Percentiles rank a stretch among this genome's conserved stretches.
Conservation (phyloP, 2,329 filamentous ascomycete species). For the Elsinoe necatrix region DNA sequence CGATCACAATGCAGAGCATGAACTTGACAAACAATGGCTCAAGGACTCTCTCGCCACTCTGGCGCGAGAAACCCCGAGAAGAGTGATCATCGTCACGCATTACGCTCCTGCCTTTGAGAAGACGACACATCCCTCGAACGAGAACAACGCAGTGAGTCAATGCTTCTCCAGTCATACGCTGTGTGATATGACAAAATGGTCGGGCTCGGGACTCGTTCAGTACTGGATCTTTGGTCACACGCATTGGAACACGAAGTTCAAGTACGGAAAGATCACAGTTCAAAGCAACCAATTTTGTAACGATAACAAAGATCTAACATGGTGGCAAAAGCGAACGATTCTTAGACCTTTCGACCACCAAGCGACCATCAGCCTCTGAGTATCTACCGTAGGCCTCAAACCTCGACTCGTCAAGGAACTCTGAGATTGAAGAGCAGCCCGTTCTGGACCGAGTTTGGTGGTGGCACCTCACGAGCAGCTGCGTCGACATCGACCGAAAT, state of each 20-base stretch:
- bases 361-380: constrained; percentile 14
- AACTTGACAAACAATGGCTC: constrained; percentile 44
- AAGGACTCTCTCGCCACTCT: constrained; percentile 29
- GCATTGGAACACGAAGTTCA: constrained; percentile 35
- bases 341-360: constrained; percentile 20
- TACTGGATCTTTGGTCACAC: constrained; percentile 43
- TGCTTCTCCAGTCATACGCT: constrained; percentile 46
- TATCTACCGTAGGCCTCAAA: no score
- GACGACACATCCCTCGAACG: constrained; percentile 42
- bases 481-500: neutral
- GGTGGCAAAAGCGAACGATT: constrained; percentile 20
- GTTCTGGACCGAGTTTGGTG: neutral
- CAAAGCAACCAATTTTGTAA: neutral
- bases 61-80: constrained; percentile 5
- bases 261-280: constrained; percentile 21
- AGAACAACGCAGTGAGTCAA: constrained; percentile 37
- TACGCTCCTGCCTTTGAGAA: constrained; percentile 45
- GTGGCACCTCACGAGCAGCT: neutral
- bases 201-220: constrained; percentile 17
- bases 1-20: constrained; percentile 42
- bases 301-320: constrained; percentile 22
- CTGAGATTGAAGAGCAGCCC: neutral
- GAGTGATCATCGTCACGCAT: constrained; percentile 42
- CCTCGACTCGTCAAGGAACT: neutral
- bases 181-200: constrained; percentile 19